Conservation (phyloP, 768 basidiomycete species). For the Boletus subparvulus region DNA sequence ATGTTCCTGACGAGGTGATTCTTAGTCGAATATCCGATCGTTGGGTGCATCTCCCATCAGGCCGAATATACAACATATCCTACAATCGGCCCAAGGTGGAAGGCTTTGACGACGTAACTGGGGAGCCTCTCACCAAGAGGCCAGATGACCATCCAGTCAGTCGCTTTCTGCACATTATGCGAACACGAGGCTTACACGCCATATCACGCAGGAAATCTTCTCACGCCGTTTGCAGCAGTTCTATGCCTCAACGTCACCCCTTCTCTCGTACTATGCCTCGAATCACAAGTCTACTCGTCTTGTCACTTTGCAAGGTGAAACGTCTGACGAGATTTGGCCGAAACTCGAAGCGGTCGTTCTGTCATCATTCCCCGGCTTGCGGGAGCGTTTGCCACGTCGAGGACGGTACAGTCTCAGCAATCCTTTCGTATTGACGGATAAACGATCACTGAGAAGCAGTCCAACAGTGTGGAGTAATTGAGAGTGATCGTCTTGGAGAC, state of each 20-base stretch:
- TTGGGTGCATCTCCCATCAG: slow-evolving; percentile 86
- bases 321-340: slow-evolving; percentile 91
- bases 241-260: slow-evolving; percentile 76
- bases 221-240: slow-evolving; percentile 73
- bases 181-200: slow-evolving; percentile 5
- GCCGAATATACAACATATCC: slow-evolving; percentile 85
- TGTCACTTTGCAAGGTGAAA: slow-evolving; percentile 63
- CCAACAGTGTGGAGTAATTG: slow-evolving; percentile 17
- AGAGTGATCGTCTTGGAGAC: background rate
- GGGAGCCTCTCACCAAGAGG: slow-evolving; percentile 82
- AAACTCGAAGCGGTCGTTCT: slow-evolving; percentile 64
- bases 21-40: slow-evolving; percentile 85
- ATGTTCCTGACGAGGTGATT: slow-evolving; percentile 87
- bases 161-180: slow-evolving; percentile 9
- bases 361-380: slow-evolving; percentile 56
- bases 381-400: slow-evolving; percentile 48
- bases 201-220: slow-evolving; percentile 63
- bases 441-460: slow-evolving; percentile 11
- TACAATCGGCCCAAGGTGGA: slow-evolving; percentile 82
- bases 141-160: slow-evolving; percentile 88
- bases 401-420: slow-evolving; percentile 56
- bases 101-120: slow-evolving; percentile 83
- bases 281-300: slow-evolving; percentile 43
- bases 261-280: slow-evolving; percentile 68
- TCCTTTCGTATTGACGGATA: slow-evolving; percentile 41